phyloP scores from a whole-genome alignment of 129 eudicot genomes.

The Chrysanthemum makinoi region DNA sequence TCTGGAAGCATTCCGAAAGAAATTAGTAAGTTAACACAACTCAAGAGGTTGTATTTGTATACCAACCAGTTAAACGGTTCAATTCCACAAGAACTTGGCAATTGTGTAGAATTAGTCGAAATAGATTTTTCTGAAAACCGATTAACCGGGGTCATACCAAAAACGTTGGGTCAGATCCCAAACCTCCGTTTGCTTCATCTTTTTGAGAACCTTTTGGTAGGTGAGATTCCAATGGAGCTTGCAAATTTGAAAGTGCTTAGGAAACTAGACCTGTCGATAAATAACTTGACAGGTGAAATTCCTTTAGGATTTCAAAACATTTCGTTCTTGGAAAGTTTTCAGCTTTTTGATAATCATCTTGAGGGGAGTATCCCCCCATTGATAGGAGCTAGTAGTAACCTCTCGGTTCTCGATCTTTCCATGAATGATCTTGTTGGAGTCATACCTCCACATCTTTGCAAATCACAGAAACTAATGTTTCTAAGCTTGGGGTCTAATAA shows the following conservation, averaged over 20 bases:
- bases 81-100: conserved; percentile 64
- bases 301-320: conserved; percentile 72
- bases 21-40: conserved; percentile 53
- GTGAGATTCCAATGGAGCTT: conserved; percentile 66
- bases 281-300: conserved; percentile 70
- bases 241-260: conserved; percentile 51
- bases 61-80: conserved; percentile 69
- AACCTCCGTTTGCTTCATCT: conserved; percentile 75
- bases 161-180: conserved; percentile 39
- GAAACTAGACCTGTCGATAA: conserved; percentile 70
- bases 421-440: conserved; percentile 63
- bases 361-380: conserved; percentile 72
- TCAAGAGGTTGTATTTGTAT: conserved; percentile 64
- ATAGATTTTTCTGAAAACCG: conserved; percentile 82
- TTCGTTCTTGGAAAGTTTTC: conserved; percentile 55
- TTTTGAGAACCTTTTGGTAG: conserved; percentile 66
- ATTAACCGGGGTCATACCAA: conserved; percentile 64
- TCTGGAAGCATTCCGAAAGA: conserved; percentile 67
- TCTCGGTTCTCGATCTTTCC: conserved; percentile 72
- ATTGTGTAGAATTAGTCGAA: conserved; percentile 55
- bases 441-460: conserved; percentile 71
- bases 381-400: conserved; percentile 62
- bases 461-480: conserved; percentile 60
- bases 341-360: conserved; percentile 76
- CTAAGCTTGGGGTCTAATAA: conserved; percentile 82